Evolutionary conservation across 371 early-diverging fungal species (phyloP), one percentile per base, ranked within the genome.

Genomic region (Nematocida ironsii): DNA sequence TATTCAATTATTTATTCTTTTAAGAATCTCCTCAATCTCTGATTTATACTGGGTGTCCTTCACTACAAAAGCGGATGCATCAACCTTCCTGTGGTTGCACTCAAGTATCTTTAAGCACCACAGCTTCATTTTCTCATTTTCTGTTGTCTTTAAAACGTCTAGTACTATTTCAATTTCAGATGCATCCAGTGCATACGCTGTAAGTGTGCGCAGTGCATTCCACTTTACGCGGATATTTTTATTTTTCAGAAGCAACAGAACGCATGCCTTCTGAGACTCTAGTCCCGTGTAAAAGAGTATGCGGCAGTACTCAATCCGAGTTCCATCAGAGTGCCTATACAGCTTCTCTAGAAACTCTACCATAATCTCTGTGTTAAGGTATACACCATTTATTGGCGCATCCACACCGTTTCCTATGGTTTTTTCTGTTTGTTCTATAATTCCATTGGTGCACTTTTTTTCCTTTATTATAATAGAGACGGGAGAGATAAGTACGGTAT

Each of bases 221-320:
- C 74, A 74, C 40, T 74, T 62, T 3, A 74, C 74, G 9, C 67
- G 45, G 20, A 74, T 74, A 44, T 74, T 74, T 44, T 74, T 74
- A 25, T 56, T 47, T 25, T 42, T 54, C 4, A 74, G 54, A 6
- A 74, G 42, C 5, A 11, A 13, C 5, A 66, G 20, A 9, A 74
- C 1, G 4, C 0, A 13, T 5, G 5, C 27, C 39, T 54, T 74
- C n/a, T 62, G 25, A 18, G 42, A 40, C 16, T 16, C 23, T 7
- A 55, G 13, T 18, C 11, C 20, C 4, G 66, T n/a, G 23, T 25
- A 7, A 33, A 18, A 62, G 6, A 74, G 54, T 50, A 74, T 62
- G 39, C 74, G 45, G 55, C 66, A 74, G 11, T 20, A 45, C 66
- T 74, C 62, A 16, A 74, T 74, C 13, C 55, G 18, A 11, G 74